These are phyloP conservation scores for Rhizoclosmatium globosum DNA, from an alignment of 192 early-diverging fungal species.

Conservation along the genomic window DNA sequence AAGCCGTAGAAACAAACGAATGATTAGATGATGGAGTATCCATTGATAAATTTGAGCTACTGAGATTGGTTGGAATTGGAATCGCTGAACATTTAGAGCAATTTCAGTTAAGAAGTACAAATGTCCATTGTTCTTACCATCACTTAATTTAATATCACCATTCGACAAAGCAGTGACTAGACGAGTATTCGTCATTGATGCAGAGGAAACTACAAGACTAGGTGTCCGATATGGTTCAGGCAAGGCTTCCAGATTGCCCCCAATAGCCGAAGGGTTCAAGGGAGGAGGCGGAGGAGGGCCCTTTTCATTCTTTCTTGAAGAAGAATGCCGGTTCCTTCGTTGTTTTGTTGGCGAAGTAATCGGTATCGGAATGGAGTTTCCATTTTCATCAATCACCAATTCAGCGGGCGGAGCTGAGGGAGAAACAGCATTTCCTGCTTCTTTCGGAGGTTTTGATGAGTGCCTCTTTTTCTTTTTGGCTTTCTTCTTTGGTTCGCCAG, in stretches of 20 bases:
- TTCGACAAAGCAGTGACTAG: background rate
- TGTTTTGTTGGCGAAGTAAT: background rate
- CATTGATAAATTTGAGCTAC: too few relatives aligned
- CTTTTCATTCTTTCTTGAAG: conserved; percentile 14
- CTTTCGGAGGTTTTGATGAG: background rate
- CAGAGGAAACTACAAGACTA: background rate
- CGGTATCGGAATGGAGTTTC: background rate
- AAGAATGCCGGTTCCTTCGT: background rate
- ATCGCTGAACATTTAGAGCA: background rate
- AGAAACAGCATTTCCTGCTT: background rate
- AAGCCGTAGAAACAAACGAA: background rate
- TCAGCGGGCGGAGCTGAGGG: background rate
- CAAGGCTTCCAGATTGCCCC: background rate
- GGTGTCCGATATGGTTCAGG: background rate
- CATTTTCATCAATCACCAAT: background rate
- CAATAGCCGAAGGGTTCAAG: conserved; percentile 24
- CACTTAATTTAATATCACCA: background rate
- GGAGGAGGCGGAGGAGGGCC: conserved; percentile 32
- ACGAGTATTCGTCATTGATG: background rate
- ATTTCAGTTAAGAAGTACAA: background rate
- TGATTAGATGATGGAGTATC: too few relatives aligned
- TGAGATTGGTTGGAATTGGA: background rate
- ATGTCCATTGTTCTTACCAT: background rate
- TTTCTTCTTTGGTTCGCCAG: background rate
- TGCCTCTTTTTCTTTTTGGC: background rate